These are phyloP conservation scores for Plenodomus biglobosus DNA, from an alignment of 2,329 filamentous ascomycete genomes.

Conservation along the genomic window DNA sequence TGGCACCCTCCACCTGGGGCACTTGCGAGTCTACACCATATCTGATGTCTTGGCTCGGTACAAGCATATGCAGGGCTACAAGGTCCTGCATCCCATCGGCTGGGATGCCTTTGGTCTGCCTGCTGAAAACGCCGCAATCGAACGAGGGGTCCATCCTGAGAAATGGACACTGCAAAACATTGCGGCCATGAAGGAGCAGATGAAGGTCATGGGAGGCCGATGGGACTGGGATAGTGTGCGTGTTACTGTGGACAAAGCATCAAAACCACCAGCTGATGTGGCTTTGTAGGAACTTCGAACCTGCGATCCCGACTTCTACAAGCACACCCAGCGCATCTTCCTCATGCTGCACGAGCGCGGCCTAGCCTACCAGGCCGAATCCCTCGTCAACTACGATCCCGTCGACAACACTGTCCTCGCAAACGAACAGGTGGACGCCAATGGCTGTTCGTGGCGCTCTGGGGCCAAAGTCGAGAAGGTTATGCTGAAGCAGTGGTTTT, in stretches of 20 bases:
- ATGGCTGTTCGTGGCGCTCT: slow-evolving; percentile 83
- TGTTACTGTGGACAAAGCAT: too few relatives aligned
- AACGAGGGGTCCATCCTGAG: slow-evolving; percentile 74
- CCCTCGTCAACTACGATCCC: slow-evolving; percentile 87
- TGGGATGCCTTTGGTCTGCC: slow-evolving; percentile 93
- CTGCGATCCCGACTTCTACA: slow-evolving; percentile 82
- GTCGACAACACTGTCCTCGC: slow-evolving; percentile 86
- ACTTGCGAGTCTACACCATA: slow-evolving; percentile 86
- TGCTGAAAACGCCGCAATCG: slow-evolving; percentile 87
- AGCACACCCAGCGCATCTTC: slow-evolving; percentile 86
- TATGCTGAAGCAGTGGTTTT: slow-evolving; percentile 84
- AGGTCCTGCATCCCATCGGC: slow-evolving; percentile 85
- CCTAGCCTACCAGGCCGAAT: slow-evolving; percentile 79
- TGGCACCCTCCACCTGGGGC: slow-evolving; percentile 80
- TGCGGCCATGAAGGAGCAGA: slow-evolving; percentile 78
- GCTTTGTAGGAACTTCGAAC: slow-evolving; percentile 72
- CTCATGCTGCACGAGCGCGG: slow-evolving; percentile 72
- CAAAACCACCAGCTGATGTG: slow-evolving; percentile 6
- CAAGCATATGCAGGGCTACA: slow-evolving; percentile 69
- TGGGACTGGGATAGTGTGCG: slow-evolving; percentile 81
- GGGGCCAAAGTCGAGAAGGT: slow-evolving; percentile 81
- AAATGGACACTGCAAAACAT: slow-evolving; percentile 83
- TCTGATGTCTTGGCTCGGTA: slow-evolving; percentile 82
- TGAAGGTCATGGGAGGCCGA: slow-evolving; percentile 74
- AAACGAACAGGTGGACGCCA: slow-evolving; percentile 89